These are phyloP conservation scores for Xylariaceae sp. DNA, from an alignment of 2,329 filamentous ascomycete species.

Conservation along the genomic window DNA sequence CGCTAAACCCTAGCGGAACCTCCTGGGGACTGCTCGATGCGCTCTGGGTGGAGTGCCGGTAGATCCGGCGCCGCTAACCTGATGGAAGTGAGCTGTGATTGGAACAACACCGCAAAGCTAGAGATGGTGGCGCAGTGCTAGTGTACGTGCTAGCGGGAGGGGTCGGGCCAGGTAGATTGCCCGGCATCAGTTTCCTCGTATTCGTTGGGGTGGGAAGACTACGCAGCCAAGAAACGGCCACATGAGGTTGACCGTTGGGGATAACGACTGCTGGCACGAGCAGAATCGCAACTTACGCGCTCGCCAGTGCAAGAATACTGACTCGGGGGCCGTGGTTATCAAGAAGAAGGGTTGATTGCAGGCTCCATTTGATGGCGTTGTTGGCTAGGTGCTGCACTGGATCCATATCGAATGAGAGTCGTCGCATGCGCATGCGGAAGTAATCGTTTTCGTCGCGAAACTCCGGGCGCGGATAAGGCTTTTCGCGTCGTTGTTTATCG, in stretches of 20 bases:
- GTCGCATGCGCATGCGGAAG: background rate
- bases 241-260: background rate
- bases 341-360: background rate
- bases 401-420: background rate
- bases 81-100: background rate
- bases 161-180: no score
- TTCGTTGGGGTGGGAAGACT: background rate
- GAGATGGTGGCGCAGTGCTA: background rate
- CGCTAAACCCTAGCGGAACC: background rate
- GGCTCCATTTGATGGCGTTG: slow-evolving; percentile 18
- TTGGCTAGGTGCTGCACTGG: slow-evolving; percentile 9
- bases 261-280: background rate
- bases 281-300: background rate
- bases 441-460: background rate
- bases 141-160: background rate
- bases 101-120: background rate
- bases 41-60: slow-evolving; percentile 1
- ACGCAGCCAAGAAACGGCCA: background rate
- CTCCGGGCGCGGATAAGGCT: background rate
- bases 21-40: background rate
- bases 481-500: no score
- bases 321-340: background rate
- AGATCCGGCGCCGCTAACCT: slow-evolving; percentile 5
- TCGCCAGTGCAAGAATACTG: background rate
- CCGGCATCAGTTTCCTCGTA: background rate